Base-by-base conservation (phyloP, 148 eudicot species). In the Fagopyrum homotropicum region DNA sequence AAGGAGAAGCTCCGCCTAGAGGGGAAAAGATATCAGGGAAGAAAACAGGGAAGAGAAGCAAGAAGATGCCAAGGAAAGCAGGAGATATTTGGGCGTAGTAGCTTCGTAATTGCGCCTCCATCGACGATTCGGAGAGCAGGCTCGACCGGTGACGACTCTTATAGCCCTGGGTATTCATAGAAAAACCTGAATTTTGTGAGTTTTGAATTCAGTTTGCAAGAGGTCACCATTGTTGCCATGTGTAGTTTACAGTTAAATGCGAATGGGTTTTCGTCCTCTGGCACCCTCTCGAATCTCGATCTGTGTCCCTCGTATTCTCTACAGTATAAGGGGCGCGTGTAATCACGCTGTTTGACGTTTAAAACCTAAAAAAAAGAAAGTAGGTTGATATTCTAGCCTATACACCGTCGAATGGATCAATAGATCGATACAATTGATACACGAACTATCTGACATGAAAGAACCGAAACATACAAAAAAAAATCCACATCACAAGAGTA, bases 1-100 rank as follows among this genome's bases (percentile, higher is more conserved):
- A 80, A 45, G 82, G 83, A 17, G 56, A 86, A 73, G 87, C 72
- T 40, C 91, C 85, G 68, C 83, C 79, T 29, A 84, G 79, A 4
- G 88, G 88, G 44, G 79, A 15, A 82, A 84, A 88, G 75, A 88
- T 78, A 72, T 76, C 26, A 5, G 91, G 86, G 11, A 55, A 79
- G 49, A 84, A 79, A 7, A 84, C 45, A 11, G 86, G 87, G 5
- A 85, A 68, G 4, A 84, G 73, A 55, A 84, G 77, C 66, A 84
- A 52, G 47, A 82, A 59, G 2, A 85, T 68, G 15, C 78, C 84
- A 4, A 76, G 60, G 7, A 81, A 64, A 49, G 77, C 77, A 1
- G 82, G 79, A 35, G 75, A 81, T 81, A 45, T 74, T 35, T 70
- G 81, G 7, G 76, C 73, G 22, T 73, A 74, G 72, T 79, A 74